Base-by-base conservation (phyloP, 1,139 yeast species). In the Suhomyces guaymorum region DNA sequence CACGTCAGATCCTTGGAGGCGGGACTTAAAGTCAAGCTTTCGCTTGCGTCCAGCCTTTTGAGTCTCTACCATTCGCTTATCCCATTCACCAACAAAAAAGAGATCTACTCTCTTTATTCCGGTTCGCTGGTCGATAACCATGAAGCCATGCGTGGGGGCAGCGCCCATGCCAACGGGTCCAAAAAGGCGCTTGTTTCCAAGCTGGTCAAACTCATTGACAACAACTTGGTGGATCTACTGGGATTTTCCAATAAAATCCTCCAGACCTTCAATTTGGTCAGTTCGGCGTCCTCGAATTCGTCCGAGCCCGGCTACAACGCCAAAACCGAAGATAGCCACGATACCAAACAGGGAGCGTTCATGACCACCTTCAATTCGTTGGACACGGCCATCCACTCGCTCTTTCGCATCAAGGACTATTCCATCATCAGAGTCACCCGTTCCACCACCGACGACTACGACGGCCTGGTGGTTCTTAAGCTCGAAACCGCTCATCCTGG, bases 401-500 rank as follows among this genome's bases (percentile, higher is more conserved):
- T 74, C 7, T 76, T 75, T 48, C 66, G 67, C 1, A 34, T 63
- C 7, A 53, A 54, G 6, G 65, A 68, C 11, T 76, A 63, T 48
- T 63, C 79, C 0, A 48, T 76, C 17, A 61, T 76, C 6, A 56
- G 82, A 37, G 73, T 76, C 5, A 75, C 82, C 1, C 57, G 81
- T 39, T 75, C 80, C 2, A 75, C 80, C 5, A 73, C 79, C 5
- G 63, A 64, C 23, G 79, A 73, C 42, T 54, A 56, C 24, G 77
- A 75, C 15, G 79, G 80, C 1, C 67, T 78, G 9, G 62, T 69
- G 6, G 57, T 75, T 4, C 55, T 76, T 28, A 76, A 76, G 46
- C 56, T 76, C 33, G 82, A 76, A 49, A 72, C 80, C 1, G 77
- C 79, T 0, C 64, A 58, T 39, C 77, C 80, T 0, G 81, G 82